Evolutionary conservation across 805 yeast species (phyloP).

Genomic region (Candida golubevii): DNA sequence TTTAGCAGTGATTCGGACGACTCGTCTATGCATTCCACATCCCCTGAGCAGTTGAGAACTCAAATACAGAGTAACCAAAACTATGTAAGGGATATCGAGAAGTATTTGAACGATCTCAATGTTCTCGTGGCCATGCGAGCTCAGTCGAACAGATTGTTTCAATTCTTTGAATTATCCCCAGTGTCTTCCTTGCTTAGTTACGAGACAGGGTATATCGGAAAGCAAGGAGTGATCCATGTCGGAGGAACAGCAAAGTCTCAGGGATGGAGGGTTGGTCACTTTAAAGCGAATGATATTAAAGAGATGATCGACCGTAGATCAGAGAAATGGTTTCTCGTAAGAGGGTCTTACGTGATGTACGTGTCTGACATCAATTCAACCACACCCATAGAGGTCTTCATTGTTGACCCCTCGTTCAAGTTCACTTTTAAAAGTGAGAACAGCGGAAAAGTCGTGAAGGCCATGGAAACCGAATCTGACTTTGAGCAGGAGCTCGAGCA

Average conservation of each 20-base stretch:
- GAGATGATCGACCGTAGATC: slow-evolving; percentile 91
- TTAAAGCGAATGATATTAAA: slow-evolving; percentile 68
- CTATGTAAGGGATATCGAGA: slow-evolving; percentile 49
- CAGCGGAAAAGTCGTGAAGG: slow-evolving; percentile 17
- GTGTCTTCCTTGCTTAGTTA: slow-evolving; percentile 77
- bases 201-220: slow-evolving; percentile 79
- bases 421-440: slow-evolving; percentile 46
- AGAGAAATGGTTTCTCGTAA: slow-evolving; percentile 84
- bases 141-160: slow-evolving; percentile 77
- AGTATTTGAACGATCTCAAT: slow-evolving; percentile 62
- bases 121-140: slow-evolving; percentile 62
- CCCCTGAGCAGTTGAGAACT: slow-evolving; percentile 30
- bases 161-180: slow-evolving; percentile 87
- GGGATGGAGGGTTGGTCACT: slow-evolving; percentile 95
- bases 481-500: slow-evolving; percentile 39
- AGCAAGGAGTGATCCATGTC: slow-evolving; percentile 80
- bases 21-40: slow-evolving; percentile 17
- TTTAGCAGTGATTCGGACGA: slow-evolving; percentile 25
- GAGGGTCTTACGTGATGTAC: slow-evolving; percentile 80
- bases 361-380: slow-evolving; percentile 85
- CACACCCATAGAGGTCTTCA: slow-evolving; percentile 83
- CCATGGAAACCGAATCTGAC: slow-evolving; percentile 40
- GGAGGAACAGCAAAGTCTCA: slow-evolving; percentile 81
- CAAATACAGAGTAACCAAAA: slow-evolving; percentile 31
- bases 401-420: slow-evolving; percentile 76